Percentiles rank a stretch among this genome's conserved stretches.
phyloP scores from a whole-genome alignment of 495 filamentous ascomycete species.

The Terfezia boudieri region DNA sequence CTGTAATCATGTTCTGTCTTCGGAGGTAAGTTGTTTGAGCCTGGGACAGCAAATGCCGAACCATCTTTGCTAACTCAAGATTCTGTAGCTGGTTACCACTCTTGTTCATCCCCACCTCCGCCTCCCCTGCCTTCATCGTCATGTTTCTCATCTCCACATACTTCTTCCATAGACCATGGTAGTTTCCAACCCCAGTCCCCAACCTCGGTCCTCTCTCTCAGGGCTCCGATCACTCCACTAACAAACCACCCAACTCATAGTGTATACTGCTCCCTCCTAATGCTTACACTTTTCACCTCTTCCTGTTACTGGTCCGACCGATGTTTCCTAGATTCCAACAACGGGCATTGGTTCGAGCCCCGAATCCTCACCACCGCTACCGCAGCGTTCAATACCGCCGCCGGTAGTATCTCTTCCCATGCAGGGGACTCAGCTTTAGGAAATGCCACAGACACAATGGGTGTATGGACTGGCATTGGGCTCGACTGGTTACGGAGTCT shows the following conservation, averaged over 20 bases:
- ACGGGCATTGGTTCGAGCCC: slow-evolving; percentile 62
- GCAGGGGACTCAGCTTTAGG: slow-evolving; percentile 36
- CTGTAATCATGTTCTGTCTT: slow-evolving; percentile 50
- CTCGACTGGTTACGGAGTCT: slow-evolving; percentile 62
- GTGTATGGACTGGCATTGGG: slow-evolving; percentile 53
- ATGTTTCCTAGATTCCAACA: slow-evolving; percentile 65
- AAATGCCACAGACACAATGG: slow-evolving; percentile 26
- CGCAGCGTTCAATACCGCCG: slow-evolving; percentile 41
- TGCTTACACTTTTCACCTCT: slow-evolving; percentile 68
- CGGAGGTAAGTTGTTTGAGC: slow-evolving; percentile 34
- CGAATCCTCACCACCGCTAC: slow-evolving; percentile 24
- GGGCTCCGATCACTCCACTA: background rate
- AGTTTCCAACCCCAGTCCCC: background rate
- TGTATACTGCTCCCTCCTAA: slow-evolving; percentile 74
- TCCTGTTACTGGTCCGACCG: slow-evolving; percentile 81
- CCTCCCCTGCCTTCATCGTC: slow-evolving; percentile 66
- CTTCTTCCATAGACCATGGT: slow-evolving; percentile 66
- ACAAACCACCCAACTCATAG: slow-evolving; percentile 1
- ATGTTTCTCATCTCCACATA: slow-evolving; percentile 80
- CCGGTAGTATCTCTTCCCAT: slow-evolving; percentile 32
- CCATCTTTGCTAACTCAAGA: background rate
- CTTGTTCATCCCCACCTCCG: slow-evolving; percentile 56
- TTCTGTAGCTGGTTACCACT: slow-evolving; percentile 42
- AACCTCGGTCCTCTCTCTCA: background rate
- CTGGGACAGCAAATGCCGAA: background rate